Evolutionary conservation across 345 rosid genomes (phyloP).

Genomic region (Pseudoturritis turrita): DNA sequence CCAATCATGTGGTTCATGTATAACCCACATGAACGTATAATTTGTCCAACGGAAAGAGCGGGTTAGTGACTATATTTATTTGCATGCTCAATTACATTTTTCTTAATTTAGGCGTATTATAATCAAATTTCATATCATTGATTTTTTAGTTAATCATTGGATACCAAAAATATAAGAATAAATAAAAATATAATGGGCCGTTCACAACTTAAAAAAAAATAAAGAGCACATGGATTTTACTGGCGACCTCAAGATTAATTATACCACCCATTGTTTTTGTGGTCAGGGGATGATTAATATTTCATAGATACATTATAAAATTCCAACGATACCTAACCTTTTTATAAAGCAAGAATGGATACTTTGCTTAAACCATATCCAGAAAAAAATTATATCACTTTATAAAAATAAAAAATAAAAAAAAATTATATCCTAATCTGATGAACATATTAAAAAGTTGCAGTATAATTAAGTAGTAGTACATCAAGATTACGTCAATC

Average conservation of each 20-base stretch:
- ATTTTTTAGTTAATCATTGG: background rate
- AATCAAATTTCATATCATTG: background rate
- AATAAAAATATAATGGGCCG: background rate
- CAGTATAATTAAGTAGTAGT: background rate
- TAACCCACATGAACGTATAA: conserved; percentile 17
- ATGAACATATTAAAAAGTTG: background rate
- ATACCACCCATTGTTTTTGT: conserved; percentile 1
- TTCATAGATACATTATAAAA: background rate
- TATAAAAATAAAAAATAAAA: too few relatives aligned
- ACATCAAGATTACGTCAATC: background rate
- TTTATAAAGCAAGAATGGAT: background rate
- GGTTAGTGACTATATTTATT: conserved; percentile 10
- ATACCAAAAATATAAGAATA: background rate
- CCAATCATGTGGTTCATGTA: conserved; percentile 21
- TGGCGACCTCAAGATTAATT: background rate
- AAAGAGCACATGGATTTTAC: conserved; percentile 15
- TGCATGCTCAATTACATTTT: conserved; percentile 11
- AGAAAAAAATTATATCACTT: too few relatives aligned
- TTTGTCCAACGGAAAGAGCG: conserved; percentile 1
- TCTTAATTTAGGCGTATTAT: background rate
- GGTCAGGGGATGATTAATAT: background rate
- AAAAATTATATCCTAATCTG: too few relatives aligned
- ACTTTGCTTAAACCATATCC: background rate
- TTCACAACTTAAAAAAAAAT: background rate
- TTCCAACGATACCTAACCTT: background rate